Base-by-base conservation (phyloP, 2,329 filamentous ascomycete genomes). In the Tolypocladium inflatum region DNA sequence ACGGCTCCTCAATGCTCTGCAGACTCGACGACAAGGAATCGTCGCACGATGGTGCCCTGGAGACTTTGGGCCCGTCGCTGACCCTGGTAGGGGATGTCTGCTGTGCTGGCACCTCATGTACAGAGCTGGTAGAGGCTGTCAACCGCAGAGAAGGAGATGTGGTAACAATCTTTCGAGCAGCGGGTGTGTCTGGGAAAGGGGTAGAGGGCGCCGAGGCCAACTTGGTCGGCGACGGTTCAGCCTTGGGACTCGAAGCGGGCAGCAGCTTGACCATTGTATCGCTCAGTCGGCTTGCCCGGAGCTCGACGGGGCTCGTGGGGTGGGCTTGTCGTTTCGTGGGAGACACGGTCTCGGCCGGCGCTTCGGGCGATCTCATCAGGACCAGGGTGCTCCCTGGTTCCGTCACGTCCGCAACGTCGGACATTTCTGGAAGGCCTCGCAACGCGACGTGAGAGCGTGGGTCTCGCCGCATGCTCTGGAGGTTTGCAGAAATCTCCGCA, bases 191-290 rank as follows among this genome's bases (percentile, higher is more conserved):
- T 33, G 58, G 62, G 7, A 67, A 57, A 4, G 67, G 66, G 2
- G 70, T 65, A 10, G 68, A 67, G 3, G 68, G 68, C 1, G 62
- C 57, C 21, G 64, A 64, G 5, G 61, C 57, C 3, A 68, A 66
- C 61, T 72, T 72, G 50, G 57, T 65, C 11, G 71, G 71, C 38
- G 71, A 72, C 7, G 67, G 63, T 55, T 64, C 59, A 8, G 57
- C 60, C 57, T 60, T 64, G 55, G 65, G 64, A 43, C 59, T 64
- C 4, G 62, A 41, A 9, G 59, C 60, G 17, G 71, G 71, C n/a
- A 64, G 30, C 48, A 73, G 63, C 57, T 64, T 66, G 58, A 72
- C 60, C 30, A 71, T 64, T 3, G 63, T 65, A 39, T 67, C 64
- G n/a, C 63, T 65, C 54, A 73, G 57, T 30, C 67, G 68, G 38